phyloP scores from a whole-genome alignment of 192 early-diverging fungal genomes.

The Cetraspora pellucida region DNA sequence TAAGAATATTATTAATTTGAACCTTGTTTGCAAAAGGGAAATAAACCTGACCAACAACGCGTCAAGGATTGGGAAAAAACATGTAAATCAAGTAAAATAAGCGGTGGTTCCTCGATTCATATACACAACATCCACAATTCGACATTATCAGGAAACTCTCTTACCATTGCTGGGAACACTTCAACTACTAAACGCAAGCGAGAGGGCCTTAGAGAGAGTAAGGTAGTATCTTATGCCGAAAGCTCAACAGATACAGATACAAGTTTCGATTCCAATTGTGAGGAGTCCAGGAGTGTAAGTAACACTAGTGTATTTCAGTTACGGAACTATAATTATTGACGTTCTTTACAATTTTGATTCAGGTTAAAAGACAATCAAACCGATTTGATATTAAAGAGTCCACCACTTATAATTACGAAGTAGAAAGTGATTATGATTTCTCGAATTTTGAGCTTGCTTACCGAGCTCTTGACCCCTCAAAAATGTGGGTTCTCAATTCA shows the following conservation, averaged over 20 bases:
- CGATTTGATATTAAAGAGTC: too few species aligned
- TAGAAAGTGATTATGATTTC: neutral
- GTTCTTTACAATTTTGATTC: too few species aligned
- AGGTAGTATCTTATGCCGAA: constrained; percentile 14
- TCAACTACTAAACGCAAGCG: constrained; percentile 25
- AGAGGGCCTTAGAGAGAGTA: constrained; percentile 22
- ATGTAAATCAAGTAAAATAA: constrained; percentile 26
- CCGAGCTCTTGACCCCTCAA: neutral
- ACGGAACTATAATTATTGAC: too few species aligned
- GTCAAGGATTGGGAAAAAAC: constrained; percentile 28
- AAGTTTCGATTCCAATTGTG: too few species aligned
- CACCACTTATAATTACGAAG: too few species aligned
- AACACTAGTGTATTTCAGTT: too few species aligned
- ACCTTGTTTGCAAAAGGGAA: constrained; percentile 24
- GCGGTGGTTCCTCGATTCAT: constrained; percentile 20
- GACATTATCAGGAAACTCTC: constrained; percentile 22
- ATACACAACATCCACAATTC: constrained; percentile 10
- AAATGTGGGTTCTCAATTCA: constrained; percentile 8
- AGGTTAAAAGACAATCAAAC: too few species aligned
- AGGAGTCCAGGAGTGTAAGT: too few species aligned
- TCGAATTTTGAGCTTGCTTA: neutral
- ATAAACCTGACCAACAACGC: constrained; percentile 23
- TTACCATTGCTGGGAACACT: constrained; percentile 22
- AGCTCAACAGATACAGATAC: too few species aligned
- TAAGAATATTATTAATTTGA: constrained; percentile 27